Percentiles rank a stretch among this genome's conserved stretches.
These are phyloP conservation scores for Trypanosoma conorhini DNA, from an alignment of 208 protist genomes.

Conservation along the genomic window DNA sequence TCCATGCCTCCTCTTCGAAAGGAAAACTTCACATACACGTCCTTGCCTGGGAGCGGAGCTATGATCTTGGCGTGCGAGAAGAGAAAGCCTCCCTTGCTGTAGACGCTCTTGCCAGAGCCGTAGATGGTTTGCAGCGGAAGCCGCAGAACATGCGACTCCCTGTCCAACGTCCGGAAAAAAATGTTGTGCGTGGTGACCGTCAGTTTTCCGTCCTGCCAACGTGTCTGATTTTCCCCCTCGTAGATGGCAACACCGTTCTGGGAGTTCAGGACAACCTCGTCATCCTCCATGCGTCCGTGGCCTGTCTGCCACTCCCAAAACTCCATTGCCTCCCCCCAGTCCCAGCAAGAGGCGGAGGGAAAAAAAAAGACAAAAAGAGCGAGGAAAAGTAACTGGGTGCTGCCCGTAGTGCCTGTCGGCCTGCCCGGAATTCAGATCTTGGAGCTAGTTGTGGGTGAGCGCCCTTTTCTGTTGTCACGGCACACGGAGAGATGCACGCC, in stretches of 20 bases:
- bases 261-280: constrained; percentile 58
- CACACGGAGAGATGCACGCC: background rate
- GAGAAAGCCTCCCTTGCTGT: constrained; percentile 31
- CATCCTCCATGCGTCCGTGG: constrained; percentile 14
- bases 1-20: constrained; percentile 64
- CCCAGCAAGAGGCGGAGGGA: background rate
- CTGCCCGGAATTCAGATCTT: background rate
- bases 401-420: background rate
- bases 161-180: constrained; percentile 36
- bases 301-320: constrained; percentile 47
- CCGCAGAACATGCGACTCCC: constrained; percentile 33
- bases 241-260: constrained; percentile 54
- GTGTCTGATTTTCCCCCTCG: constrained; percentile 49
- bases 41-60: constrained; percentile 45
- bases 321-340: constrained; percentile 33
- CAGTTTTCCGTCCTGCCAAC: constrained; percentile 62
- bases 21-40: constrained; percentile 44
- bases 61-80: constrained; percentile 69
- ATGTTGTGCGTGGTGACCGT: constrained; percentile 67
- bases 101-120: constrained; percentile 34
- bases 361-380: background rate
- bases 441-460: background rate
- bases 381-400: background rate
- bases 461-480: background rate
- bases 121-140: constrained; percentile 51